These are phyloP conservation scores for Barbatosphaeria neglecta DNA, from an alignment of 495 filamentous ascomycete species.

Conservation along the genomic window DNA sequence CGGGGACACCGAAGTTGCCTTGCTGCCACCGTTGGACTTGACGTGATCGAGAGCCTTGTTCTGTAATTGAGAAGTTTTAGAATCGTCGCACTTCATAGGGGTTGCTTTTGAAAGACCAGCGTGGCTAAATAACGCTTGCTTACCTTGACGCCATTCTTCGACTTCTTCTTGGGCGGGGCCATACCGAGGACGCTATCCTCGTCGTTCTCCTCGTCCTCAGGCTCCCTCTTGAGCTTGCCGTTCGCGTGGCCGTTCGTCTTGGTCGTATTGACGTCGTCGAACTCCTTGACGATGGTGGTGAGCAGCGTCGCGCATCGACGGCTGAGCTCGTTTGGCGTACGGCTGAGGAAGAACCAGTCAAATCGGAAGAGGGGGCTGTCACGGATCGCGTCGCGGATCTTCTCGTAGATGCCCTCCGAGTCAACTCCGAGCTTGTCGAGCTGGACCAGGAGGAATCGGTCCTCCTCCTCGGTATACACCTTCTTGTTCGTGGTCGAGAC, in stretches of 20 bases:
- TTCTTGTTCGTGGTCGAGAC: slow-evolving; percentile 99
- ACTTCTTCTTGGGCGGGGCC: slow-evolving; percentile 84
- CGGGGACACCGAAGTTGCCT: slow-evolving; percentile 43
- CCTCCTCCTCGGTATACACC: slow-evolving; percentile 97
- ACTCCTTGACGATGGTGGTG: slow-evolving; percentile 87
- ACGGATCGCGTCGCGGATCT: slow-evolving; percentile 82
- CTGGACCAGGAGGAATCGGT: slow-evolving; percentile 89
- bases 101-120: not conserved
- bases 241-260: slow-evolving; percentile 49
- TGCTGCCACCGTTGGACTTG: slow-evolving; percentile 42
- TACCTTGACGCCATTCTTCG: slow-evolving; percentile 68
- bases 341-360: slow-evolving; percentile 96
- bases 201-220: slow-evolving; percentile 70
- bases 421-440: slow-evolving; percentile 84
- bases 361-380: slow-evolving; percentile 94
- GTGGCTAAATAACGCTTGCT: not conserved
- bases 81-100: too few relatives aligned
- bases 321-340: slow-evolving; percentile 85
- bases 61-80: slow-evolving; percentile 27
- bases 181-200: slow-evolving; percentile 61
- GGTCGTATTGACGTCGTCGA: slow-evolving; percentile 49
- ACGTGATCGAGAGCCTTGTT: slow-evolving; percentile 53
- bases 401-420: slow-evolving; percentile 71
- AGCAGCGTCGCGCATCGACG: slow-evolving; percentile 88
- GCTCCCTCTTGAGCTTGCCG: slow-evolving; percentile 64